Evolutionary conservation across 2,329 filamentous ascomycete genomes (phyloP).

Genomic region (Chaetomium globosum): DNA sequence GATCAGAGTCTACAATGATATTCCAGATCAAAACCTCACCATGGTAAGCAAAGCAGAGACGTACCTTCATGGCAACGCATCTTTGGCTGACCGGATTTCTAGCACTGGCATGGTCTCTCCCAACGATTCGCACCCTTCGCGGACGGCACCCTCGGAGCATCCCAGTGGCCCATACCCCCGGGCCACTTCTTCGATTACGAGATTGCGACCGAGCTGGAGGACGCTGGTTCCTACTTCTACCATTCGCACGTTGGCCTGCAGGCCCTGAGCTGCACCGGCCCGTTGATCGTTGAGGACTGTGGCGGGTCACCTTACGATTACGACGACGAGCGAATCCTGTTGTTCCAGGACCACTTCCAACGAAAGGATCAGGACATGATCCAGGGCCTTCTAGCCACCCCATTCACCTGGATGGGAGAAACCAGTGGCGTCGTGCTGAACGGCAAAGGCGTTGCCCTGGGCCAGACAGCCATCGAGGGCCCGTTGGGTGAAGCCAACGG

Average conservation of each 20-base stretch:
- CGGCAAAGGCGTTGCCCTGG: constrained; percentile 53
- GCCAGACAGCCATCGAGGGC: constrained; percentile 28
- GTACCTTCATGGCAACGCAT: not conserved
- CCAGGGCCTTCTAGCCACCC: constrained; percentile 50
- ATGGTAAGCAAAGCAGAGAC: constrained; percentile 47
- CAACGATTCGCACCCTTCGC: constrained; percentile 63
- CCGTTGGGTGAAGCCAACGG: constrained; percentile 26
- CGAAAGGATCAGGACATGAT: constrained; percentile 57
- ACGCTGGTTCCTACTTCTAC: constrained; percentile 68
- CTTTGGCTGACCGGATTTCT: constrained; percentile 9
- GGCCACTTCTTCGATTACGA: constrained; percentile 69
- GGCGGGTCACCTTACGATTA: constrained; percentile 57
- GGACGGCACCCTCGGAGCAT: constrained; percentile 62
- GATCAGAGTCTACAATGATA: constrained; percentile 63
- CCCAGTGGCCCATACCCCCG: constrained; percentile 67
- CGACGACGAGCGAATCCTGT: constrained; percentile 61
- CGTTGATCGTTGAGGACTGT: constrained; percentile 60
- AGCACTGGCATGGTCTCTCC: constrained; percentile 70
- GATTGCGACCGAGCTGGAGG: constrained; percentile 53
- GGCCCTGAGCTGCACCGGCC: constrained; percentile 58
- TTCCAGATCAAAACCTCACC: constrained; percentile 57
- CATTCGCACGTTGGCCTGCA: constrained; percentile 69
- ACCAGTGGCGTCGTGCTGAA: constrained; percentile 61
- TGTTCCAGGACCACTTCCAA: constrained; percentile 60
- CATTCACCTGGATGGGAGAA: constrained; percentile 63